phyloP scores from a whole-genome alignment of 129 eudicot species.

The Artemisia annua region DNA sequence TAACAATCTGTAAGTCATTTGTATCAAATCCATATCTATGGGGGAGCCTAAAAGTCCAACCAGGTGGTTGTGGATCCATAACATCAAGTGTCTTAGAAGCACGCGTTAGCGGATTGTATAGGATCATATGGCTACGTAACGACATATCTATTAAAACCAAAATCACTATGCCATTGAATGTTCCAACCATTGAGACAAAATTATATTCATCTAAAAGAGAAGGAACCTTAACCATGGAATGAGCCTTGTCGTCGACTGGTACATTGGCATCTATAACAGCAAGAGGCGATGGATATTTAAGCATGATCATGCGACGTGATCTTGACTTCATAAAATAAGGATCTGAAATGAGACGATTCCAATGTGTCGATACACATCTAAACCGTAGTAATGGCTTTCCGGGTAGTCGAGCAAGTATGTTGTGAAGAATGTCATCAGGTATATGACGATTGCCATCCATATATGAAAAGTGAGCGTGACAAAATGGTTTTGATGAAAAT shows the following conservation, averaged over 20 bases:
- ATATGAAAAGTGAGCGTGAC: neutral
- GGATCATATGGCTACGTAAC: neutral
- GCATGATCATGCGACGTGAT: conserved; percentile 13
- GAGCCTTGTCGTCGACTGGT: neutral
- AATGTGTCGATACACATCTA: neutral
- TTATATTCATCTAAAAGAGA: neutral
- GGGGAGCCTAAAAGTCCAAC: neutral
- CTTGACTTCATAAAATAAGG: conserved; percentile 1
- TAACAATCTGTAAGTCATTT: neutral
- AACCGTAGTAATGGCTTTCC: neutral
- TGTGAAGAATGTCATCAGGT: neutral
- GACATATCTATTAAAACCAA: neutral
- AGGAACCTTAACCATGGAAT: neutral
- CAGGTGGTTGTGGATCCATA: neutral
- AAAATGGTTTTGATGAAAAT: no score
- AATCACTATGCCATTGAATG: conserved; percentile 16
- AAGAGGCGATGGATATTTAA: neutral
- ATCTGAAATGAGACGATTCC: conserved; percentile 3
- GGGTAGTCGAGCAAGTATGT: neutral
- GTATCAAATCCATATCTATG: neutral
- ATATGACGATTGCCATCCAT: conserved; percentile 10
- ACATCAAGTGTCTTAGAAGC: conserved; percentile 1
- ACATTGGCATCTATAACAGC: conserved; percentile 2
- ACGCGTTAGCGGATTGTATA: conserved; percentile 1
- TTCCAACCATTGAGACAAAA: neutral